These are phyloP conservation scores for grape (Vitis vinifera) DNA, from an alignment of 164 flowering plant species.

Conservation along the genomic window DNA sequence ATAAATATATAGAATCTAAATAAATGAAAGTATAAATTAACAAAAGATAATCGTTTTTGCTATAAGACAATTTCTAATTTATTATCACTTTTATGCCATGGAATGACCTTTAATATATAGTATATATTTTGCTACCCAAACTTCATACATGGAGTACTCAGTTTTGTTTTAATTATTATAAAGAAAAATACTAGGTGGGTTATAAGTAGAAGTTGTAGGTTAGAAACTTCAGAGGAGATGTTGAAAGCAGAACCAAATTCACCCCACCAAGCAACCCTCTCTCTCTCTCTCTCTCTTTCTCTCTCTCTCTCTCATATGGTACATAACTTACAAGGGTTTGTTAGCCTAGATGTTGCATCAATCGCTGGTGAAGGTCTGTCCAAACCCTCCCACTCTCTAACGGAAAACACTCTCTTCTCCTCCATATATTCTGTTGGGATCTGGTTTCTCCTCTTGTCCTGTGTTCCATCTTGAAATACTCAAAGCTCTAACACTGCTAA, in stretches of 20 bases:
- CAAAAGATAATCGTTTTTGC: too few relatives aligned
- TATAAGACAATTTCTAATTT: too few relatives aligned
- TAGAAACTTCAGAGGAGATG: constrained; percentile 61
- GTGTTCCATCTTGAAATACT: constrained; percentile 5
- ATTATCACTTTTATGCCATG: too few relatives aligned
- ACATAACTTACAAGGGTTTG: constrained; percentile 24
- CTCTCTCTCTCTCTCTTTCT: constrained; percentile 16
- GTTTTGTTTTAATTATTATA: background rate
- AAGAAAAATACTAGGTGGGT: constrained; percentile 25
- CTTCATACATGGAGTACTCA: too few relatives aligned
- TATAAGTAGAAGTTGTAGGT: constrained; percentile 66
- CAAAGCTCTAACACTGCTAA: background rate
- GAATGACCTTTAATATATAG: too few relatives aligned
- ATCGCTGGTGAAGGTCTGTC: constrained; percentile 49
- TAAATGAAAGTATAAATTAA: too few relatives aligned
- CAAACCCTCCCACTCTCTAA: constrained; percentile 50
- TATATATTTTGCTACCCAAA: too few relatives aligned
- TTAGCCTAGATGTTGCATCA: constrained; percentile 78
- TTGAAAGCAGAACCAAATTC: constrained; percentile 73
- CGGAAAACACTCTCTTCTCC: constrained; percentile 32
- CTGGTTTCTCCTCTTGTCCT: constrained; percentile 7
- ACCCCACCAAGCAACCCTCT: constrained; percentile 59
- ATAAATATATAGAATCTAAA: too few relatives aligned
- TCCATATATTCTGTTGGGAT: constrained; percentile 24
- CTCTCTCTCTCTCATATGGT: constrained; percentile 11